Evolutionary conservation across 495 filamentous ascomycete genomes (phyloP).

Genomic region (Gamarada debralockiae): DNA sequence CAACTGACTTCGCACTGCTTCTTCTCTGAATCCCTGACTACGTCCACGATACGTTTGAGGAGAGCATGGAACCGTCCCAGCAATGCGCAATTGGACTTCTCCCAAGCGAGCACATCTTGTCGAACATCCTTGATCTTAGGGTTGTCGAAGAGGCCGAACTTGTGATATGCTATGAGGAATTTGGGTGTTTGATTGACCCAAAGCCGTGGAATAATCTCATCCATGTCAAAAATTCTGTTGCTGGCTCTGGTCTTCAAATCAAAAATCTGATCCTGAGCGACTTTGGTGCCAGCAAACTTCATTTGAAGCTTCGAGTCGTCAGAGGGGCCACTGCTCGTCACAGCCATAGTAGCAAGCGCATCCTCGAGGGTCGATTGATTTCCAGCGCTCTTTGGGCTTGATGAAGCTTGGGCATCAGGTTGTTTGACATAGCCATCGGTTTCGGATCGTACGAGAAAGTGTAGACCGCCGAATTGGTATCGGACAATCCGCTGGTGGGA

Average conservation of each 20-base stretch:
- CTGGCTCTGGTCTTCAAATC: constrained; percentile 63
- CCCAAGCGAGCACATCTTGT: constrained; percentile 48
- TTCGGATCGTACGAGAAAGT: constrained; percentile 55
- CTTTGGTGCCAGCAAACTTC: constrained; percentile 16
- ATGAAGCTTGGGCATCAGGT: not conserved
- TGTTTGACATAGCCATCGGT: constrained; percentile 52
- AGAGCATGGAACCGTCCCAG: constrained; percentile 32
- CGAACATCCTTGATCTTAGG: constrained; percentile 37
- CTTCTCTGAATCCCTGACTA: no score
- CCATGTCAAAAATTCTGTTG: constrained; percentile 34
- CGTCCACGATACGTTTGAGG: constrained; percentile 22
- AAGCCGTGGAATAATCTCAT: constrained; percentile 48
- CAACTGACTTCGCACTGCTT: no score
- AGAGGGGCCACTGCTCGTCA: not conserved
- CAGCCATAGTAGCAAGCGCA: not conserved
- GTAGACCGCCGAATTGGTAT: constrained; percentile 54
- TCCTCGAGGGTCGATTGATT: not conserved
- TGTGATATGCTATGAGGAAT: constrained; percentile 59
- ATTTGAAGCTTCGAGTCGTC: constrained; percentile 6
- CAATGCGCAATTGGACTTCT: constrained; percentile 35
- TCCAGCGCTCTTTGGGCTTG: not conserved
- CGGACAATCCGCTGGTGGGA: constrained; percentile 60
- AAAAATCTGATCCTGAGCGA: constrained; percentile 50
- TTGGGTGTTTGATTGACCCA: constrained; percentile 61
- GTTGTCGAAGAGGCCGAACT: constrained; percentile 47